Conservation (phyloP, 257 asterid genomes). For the Hygrophila difformis region DNA sequence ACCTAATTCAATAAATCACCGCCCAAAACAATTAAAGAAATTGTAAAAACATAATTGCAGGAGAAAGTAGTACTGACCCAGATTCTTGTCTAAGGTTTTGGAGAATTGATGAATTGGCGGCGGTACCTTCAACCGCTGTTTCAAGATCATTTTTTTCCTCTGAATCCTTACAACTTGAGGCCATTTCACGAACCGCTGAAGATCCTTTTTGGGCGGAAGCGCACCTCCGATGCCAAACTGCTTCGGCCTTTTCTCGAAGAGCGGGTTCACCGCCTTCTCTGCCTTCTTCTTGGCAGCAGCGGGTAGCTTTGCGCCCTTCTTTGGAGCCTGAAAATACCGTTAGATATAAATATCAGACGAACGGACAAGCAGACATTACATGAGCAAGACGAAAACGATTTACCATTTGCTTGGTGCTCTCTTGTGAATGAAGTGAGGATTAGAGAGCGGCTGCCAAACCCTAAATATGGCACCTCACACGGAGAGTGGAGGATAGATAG, state of each 20-base stretch:
- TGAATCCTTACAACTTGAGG: slow-evolving; percentile 42
- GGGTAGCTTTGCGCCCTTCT: slow-evolving; percentile 30
- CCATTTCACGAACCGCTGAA: slow-evolving; percentile 38
- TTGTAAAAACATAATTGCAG: neutral
- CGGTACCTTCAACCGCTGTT: slow-evolving; percentile 29
- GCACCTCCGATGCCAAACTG: slow-evolving; percentile 48
- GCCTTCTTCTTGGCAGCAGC: slow-evolving; percentile 24
- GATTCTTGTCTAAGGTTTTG: slow-evolving; percentile 34
- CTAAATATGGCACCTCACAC: too few relatives aligned
- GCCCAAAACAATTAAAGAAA: neutral
- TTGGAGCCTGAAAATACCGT: slow-evolving; percentile 27
- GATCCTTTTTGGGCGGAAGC: slow-evolving; percentile 41
- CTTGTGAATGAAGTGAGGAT: too few relatives aligned
- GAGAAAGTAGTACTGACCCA: slow-evolving; percentile 17
- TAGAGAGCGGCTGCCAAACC: too few relatives aligned
- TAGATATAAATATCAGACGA: too few relatives aligned
- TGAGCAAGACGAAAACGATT: too few relatives aligned
- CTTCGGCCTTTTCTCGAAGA: slow-evolving; percentile 39
- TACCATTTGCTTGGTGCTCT: too few relatives aligned
- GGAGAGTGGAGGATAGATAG: too few relatives aligned
- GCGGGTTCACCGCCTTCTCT: slow-evolving; percentile 29
- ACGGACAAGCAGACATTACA: too few relatives aligned
- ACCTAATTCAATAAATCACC: neutral
- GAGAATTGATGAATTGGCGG: slow-evolving; percentile 39
- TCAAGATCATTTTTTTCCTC: slow-evolving; percentile 37